Evolutionary conservation across 305 asterid genomes (phyloP), one percentile per base, ranked within the genome.

Genomic region (Fraxinus paxiana): DNA sequence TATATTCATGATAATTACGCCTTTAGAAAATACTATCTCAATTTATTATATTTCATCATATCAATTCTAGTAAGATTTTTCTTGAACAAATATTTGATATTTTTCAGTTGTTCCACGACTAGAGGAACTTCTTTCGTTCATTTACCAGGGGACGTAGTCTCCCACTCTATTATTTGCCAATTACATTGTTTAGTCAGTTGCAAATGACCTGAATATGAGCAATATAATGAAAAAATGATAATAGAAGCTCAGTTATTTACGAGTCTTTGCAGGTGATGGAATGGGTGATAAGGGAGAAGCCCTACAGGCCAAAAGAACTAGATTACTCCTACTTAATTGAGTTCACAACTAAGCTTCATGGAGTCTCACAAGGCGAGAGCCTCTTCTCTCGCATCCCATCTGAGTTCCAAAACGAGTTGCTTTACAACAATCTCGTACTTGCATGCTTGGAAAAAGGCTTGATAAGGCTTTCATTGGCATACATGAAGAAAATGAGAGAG

Each of bases 281-380:
- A 80, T 95, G 99, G 99, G 94, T 95, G 76, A 90, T 94, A 77
- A 90, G 98, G 91, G 99, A 95, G 92, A 91, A 88, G 87, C 99
- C 99, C 0, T 93, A 92, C 85, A 88, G 24, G 88, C 93, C 92
- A 31, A 90, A 85, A 79, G 97, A 92, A 85, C 91, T 93, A 6
- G 98, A 95, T 79, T 95, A 93, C 88, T 90, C 97, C 37, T 89
- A 86, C 86, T 89, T 95, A 77, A 63, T 95, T 34, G 99, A 95
- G 81, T 95, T 93, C 85, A 95, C 99, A 37, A 86, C 90, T 77
- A 94, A 91, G 92, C 89, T 90, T 84, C 99, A 92, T 75, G 99
- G 98, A 17, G 86, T 91, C 41, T 79, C 92, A 48, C 89, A 89
- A 56, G 97, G 93, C 4, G 97, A 91, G 89, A 77, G 89, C 65